Conservation (phyloP, 2,329 filamentous ascomycete genomes). For the Rutstroemia sydowiana region DNA sequence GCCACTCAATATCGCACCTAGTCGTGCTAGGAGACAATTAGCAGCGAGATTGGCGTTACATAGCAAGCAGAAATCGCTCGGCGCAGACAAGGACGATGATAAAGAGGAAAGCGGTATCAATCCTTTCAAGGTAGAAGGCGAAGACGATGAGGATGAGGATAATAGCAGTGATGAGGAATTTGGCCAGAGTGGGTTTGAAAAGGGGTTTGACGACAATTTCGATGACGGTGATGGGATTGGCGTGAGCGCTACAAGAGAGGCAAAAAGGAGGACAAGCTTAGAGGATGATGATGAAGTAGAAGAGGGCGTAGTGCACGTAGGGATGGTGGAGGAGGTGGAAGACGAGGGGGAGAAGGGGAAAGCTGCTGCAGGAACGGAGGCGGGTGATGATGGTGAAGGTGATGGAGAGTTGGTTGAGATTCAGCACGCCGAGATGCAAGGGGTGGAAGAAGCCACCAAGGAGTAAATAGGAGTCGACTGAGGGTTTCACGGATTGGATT, state of each 20-base stretch:
- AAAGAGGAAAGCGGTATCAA: conserved; percentile 21
- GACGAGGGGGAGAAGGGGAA: neutral
- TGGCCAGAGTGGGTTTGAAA: conserved; percentile 1
- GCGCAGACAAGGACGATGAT: conserved; percentile 19
- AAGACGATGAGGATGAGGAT: no score
- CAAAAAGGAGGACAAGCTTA: conserved; percentile 29
- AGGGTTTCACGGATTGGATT: neutral
- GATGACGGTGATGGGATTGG: conserved; percentile 5
- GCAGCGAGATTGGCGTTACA: conserved; percentile 78
- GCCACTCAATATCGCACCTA: conserved; percentile 78
- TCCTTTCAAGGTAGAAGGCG: conserved; percentile 29
- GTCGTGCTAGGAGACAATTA: conserved; percentile 79
- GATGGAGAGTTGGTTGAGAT: conserved; percentile 24
- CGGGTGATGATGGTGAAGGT: conserved; percentile 12
- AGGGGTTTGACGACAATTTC: conserved; percentile 6
- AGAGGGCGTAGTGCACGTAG: conserved; percentile 20
- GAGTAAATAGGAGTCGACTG: neutral
- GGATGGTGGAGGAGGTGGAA: conserved; percentile 7
- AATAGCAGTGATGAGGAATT: conserved; percentile 21
- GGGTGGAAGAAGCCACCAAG: conserved; percentile 10
- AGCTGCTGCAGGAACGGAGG: neutral
- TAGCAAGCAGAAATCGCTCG: conserved; percentile 46
- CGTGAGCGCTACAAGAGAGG: conserved; percentile 27
- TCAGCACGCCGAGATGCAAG: conserved; percentile 23
- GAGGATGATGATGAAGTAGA: conserved; percentile 29